Evolutionary conservation across 2,329 filamentous ascomycete species (phyloP).

Genomic region (Hymenoscyphus infarciens): DNA sequence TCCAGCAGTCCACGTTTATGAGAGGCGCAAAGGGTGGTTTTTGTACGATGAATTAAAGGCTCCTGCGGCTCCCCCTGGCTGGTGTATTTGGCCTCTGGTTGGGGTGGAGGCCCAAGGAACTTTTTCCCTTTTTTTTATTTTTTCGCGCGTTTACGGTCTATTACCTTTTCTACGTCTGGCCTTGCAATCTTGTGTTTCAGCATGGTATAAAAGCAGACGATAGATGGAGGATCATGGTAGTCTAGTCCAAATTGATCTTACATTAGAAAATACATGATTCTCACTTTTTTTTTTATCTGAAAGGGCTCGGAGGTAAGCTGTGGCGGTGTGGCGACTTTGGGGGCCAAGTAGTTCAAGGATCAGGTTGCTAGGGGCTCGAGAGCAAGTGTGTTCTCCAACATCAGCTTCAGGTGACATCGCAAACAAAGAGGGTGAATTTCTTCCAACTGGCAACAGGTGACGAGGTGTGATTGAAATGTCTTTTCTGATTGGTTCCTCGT

Average conservation of each 20-base stretch:
- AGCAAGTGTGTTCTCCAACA: too few species aligned
- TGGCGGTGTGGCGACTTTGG: not conserved
- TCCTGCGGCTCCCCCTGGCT: constrained; percentile 28
- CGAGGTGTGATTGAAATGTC: not conserved
- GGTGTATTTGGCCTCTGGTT: constrained; percentile 28
- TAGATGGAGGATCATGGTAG: constrained; percentile 38
- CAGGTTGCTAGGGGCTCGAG: not conserved
- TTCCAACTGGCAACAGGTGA: too few species aligned
- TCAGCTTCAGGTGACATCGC: too few species aligned
- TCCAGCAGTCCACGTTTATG: constrained; percentile 33
- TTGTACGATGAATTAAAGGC: constrained; percentile 37
- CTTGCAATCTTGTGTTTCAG: constrained; percentile 35
- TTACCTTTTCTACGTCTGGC: constrained; percentile 32
- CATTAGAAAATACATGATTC: constrained; percentile 32
- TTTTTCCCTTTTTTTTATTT: constrained; percentile 25
- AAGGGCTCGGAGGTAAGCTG: not conserved
- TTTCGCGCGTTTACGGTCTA: constrained; percentile 27
- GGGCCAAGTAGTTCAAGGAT: not conserved
- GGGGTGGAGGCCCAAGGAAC: constrained; percentile 24
- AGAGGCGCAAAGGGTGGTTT: constrained; percentile 37
- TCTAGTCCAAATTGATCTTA: constrained; percentile 38
- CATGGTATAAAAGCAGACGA: constrained; percentile 36
- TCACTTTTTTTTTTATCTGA: not conserved
- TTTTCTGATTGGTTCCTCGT: not conserved
- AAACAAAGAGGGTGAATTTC: too few species aligned